Evolutionary conservation across 805 yeast species (phyloP).

Genomic region (Candida boleticola): DNA sequence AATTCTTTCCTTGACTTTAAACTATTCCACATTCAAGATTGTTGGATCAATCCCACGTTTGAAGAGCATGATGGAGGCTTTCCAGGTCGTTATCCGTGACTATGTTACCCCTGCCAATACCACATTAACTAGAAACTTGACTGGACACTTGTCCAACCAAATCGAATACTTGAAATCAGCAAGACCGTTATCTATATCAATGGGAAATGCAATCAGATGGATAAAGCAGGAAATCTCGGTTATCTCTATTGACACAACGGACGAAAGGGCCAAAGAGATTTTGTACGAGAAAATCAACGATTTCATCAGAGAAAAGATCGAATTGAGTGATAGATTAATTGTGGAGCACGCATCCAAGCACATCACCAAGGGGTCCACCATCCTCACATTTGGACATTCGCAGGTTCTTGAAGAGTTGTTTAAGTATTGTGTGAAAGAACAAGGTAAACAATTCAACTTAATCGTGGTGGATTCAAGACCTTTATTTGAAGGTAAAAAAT

Average conservation of each 20-base stretch:
- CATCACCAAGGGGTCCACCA: conserved; percentile 71
- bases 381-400: conserved; percentile 86
- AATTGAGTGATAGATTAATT: conserved; percentile 78
- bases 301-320: conserved; percentile 81
- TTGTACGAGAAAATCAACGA: conserved; percentile 70
- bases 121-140: conserved; percentile 81
- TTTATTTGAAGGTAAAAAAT: conserved; percentile 83
- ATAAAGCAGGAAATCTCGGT: conserved; percentile 88
- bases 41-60: conserved; percentile 91
- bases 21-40: conserved; percentile 77
- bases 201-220: conserved; percentile 99
- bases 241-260: conserved; percentile 70
- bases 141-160: conserved; percentile 85
- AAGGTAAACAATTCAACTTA: conserved; percentile 67
- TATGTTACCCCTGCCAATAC: conserved; percentile 85
- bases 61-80: conserved; percentile 78
- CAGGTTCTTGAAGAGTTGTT: conserved; percentile 77
- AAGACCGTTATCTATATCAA: conserved; percentile 85
- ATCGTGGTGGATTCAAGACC: conserved; percentile 93
- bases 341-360: conserved; percentile 77
- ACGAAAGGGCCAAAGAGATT: conserved; percentile 62
- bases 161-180: conserved; percentile 89
- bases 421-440: conserved; percentile 58
- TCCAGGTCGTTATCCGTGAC: conserved; percentile 73
- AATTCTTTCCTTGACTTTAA: conserved; percentile 72